Conservation (phyloP, 106 monocot genomes). For the Dioscorea zingiberensis region DNA sequence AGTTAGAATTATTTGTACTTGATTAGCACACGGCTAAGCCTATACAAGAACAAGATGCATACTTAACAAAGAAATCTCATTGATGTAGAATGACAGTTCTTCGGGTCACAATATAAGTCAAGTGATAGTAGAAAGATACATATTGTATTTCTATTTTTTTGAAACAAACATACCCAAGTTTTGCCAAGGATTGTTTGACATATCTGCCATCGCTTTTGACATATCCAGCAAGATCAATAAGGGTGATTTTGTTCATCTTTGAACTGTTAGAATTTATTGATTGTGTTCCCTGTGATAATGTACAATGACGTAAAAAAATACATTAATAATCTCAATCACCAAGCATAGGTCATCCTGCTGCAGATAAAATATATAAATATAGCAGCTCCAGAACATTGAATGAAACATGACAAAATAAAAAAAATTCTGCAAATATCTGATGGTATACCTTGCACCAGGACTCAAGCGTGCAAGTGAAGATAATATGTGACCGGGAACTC, state of each 20-base stretch:
- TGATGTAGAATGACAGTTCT: too few relatives aligned
- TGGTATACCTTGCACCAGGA: conserved; percentile 87
- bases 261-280: conserved; percentile 68
- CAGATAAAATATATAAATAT: too few relatives aligned
- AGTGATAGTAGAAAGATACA: too few relatives aligned
- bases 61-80: too few relatives aligned
- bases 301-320: neutral
- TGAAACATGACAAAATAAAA: neutral
- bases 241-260: conserved; percentile 71
- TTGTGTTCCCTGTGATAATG: conserved; percentile 39
- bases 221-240: conserved; percentile 92
- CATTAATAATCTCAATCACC: neutral
- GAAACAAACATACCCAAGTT: conserved; percentile 64
- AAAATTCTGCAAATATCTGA: neutral
- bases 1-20: too few relatives aligned
- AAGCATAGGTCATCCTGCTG: too few relatives aligned
- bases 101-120: too few relatives aligned
- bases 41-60: too few relatives aligned
- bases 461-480: conserved; percentile 81
- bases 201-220: conserved; percentile 56
- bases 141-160: too few relatives aligned
- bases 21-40: too few relatives aligned
- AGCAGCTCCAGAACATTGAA: too few relatives aligned
- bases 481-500: conserved; percentile 87
- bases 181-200: conserved; percentile 68